A percentile compares a stretch with the other conserved stretches of the same genome.
Conservation (phyloP, 2,329 filamentous ascomycete genomes). For the Alternaria gansuensis region DNA sequence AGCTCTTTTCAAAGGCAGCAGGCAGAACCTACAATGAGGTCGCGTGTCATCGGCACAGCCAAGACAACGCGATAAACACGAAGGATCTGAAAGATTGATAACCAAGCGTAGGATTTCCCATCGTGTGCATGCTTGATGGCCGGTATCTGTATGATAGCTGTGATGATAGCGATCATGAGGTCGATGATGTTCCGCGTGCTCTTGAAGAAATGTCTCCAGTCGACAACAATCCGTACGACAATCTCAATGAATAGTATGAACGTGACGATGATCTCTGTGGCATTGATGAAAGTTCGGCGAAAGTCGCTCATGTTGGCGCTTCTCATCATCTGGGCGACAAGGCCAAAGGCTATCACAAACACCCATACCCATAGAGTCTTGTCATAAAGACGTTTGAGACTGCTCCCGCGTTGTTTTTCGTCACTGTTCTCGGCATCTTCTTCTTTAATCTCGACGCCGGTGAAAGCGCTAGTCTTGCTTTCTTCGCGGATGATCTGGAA, state of each 20-base stretch:
- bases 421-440: slow-evolving; percentile 45
- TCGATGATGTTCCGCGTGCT: slow-evolving; percentile 82
- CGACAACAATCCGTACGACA: slow-evolving; percentile 74
- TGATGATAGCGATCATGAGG: slow-evolving; percentile 79
- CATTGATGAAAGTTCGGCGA: slow-evolving; percentile 71
- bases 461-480: slow-evolving; percentile 92
- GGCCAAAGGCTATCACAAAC: slow-evolving; percentile 76
- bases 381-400: slow-evolving; percentile 76
- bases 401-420: slow-evolving; percentile 55
- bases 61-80: slow-evolving; percentile 91
- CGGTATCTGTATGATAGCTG: slow-evolving; percentile 85
- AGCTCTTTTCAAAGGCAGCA: not conserved
- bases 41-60: slow-evolving; percentile 84
- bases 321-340: slow-evolving; percentile 80
- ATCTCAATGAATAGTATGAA: slow-evolving; percentile 84
- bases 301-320: slow-evolving; percentile 76
- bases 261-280: slow-evolving; percentile 78
- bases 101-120: slow-evolving; percentile 79
- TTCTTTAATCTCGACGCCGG: slow-evolving; percentile 68
- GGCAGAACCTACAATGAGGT: slow-evolving; percentile 71
- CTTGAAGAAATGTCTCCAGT: slow-evolving; percentile 82
- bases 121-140: slow-evolving; percentile 70
- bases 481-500: slow-evolving; percentile 99
- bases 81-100: slow-evolving; percentile 92
- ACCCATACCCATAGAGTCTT: slow-evolving; percentile 83